phyloP scores from a whole-genome alignment of 2,329 filamentous ascomycete genomes.

The Alternaria sp. region DNA sequence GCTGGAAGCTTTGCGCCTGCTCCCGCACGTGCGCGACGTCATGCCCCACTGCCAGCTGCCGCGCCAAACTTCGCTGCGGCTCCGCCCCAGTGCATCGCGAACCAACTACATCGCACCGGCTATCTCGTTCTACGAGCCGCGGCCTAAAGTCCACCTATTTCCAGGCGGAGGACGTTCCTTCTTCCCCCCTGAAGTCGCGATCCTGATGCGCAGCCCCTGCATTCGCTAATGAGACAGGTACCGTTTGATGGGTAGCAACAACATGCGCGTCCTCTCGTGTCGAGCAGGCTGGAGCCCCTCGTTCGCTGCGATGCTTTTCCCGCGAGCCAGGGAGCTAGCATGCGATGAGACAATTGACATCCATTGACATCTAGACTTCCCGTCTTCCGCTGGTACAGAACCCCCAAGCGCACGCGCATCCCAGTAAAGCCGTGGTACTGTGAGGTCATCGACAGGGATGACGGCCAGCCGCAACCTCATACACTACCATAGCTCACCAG shows the following conservation, averaged over 20 bases:
- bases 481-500: slow-evolving; percentile 16
- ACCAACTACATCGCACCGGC: background rate
- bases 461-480: slow-evolving; percentile 29
- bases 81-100: slow-evolving; percentile 1
- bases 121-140: background rate
- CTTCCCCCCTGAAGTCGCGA: slow-evolving; percentile 5
- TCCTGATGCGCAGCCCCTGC: slow-evolving; percentile 8
- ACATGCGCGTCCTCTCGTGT: background rate
- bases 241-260: slow-evolving; percentile 7
- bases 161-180: background rate
- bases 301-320: slow-evolving; percentile 9
- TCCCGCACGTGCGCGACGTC: slow-evolving; percentile 9
- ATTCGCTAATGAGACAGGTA: slow-evolving; percentile 10
- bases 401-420: slow-evolving; percentile 8
- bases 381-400: slow-evolving; percentile 7
- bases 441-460: slow-evolving; percentile 48
- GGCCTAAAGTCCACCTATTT: background rate
- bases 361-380: background rate
- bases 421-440: slow-evolving; percentile 13
- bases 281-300: background rate
- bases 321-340: slow-evolving; percentile 1
- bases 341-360: background rate
- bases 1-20: background rate
- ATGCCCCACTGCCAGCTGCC: slow-evolving; percentile 2
- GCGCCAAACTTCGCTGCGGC: background rate